Base-by-base conservation (phyloP, 169 alveolate species). In the Eimeria sp. region DNA sequence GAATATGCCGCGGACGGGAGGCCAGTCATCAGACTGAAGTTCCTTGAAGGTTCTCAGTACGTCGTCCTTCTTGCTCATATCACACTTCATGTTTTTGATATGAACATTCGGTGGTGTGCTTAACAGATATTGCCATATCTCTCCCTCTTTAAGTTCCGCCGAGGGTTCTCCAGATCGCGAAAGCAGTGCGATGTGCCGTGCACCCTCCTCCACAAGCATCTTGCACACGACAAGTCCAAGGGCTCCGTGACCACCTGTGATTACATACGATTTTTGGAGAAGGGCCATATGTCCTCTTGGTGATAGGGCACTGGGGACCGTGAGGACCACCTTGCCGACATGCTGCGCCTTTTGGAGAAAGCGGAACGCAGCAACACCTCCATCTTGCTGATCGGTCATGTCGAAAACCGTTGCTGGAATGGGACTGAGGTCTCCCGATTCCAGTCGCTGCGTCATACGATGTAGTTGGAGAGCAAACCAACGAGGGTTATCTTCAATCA, bases 161-260 rank as follows among this genome's bases (percentile, higher is more conserved):
- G 96, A 58, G 4, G 95, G 94, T 83, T 85, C 94, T 25, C 96
- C 96, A 58, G 71, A 80, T 30, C 97, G 91, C 43, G 97, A 95
- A 3, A 95, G 94, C 52, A 95, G 71, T 20, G 96, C 96, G 60
- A 97, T 95, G 85, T 95, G 85, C 62, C 95, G 94, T 10, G 97
- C 96, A 30, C 98, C 98, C 58, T 97, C 98, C 85, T 95, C 97
- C n/a, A 95, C 91, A n/a, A 97, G 95, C 98, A 97, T 95, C 20
- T 96, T 90, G 54, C 97, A 80, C 49, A 96, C 89, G n/a, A 96
- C 97, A 43, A 88, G 78, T 16, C 97, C 97, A 33, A 96, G 91
- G 27, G 97, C 97, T 20, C 97, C 97, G 54, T 52, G 78, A 30
- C 97, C 97, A 18, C 97, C 97, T 1, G 97, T 62, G 10, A 96